Evolutionary conservation across 306 rosid genomes (phyloP), one percentile per base, ranked within the genome.

Genomic region (Echinosophora koreensis): DNA sequence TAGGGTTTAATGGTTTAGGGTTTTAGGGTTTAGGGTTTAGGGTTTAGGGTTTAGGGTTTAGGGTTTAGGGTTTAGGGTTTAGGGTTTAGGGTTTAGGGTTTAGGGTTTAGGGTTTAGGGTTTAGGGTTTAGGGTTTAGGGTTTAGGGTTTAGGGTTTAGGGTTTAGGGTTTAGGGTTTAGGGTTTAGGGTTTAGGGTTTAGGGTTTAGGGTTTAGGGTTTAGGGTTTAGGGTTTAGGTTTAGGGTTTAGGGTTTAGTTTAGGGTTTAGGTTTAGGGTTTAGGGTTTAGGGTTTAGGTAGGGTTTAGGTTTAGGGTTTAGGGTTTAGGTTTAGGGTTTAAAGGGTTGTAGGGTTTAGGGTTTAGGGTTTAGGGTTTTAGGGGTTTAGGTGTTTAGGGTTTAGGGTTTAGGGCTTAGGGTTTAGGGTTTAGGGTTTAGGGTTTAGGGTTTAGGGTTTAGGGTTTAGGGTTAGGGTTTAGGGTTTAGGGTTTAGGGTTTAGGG

Each of bases 131-230:
- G 38, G 38, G 63, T 57, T 57, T 57, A 57, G 63, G 63, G 63
- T 57, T 57, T 57, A 17, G 63, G 63, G 38, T 27, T 59, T 22
- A 59, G 39, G 38, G 38, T 59, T 59, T 58, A 60, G 17, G 66
- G 39, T 60, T 60, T 28, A 30, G 66, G 66, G 41, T 60, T 60
- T 22, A 9, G 12, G 66, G 7, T 28, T 60, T 60, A 30, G n/a
- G 66, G 66, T 30, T 60, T 60, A 60, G 38, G 64, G 38, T 58
- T 58, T 58, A 58, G 64, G 38, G 64, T 58, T 58, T 58, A 22
- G 16, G 41, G 66, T 28, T 30, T 28, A 11, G 66, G 66, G 66
- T 28, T 60, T 60, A 60, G 15, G 41, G 41, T 30, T 60, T 60
- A 8, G 66, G 66, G 41, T 28, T 60, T 60, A 28, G 41, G 66